Evolutionary conservation across 768 basidiomycete species (phyloP).

Genomic region (Boletus rex-veris): DNA sequence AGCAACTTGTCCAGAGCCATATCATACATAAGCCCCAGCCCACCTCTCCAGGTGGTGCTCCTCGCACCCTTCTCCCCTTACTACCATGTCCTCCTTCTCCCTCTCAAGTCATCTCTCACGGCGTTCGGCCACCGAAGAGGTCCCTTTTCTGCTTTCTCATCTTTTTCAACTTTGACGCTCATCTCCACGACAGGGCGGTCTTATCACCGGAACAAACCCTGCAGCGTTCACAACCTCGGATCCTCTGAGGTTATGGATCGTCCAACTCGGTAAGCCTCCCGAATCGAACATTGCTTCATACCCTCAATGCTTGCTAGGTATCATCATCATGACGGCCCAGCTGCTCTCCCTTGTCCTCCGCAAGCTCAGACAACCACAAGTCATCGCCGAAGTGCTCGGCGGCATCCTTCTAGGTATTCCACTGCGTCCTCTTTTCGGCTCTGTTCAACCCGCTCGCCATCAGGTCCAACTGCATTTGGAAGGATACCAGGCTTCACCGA

Average conservation of each 20-base stretch:
- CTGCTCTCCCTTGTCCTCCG: conserved; percentile 66
- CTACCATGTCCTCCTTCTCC: conserved; percentile 22
- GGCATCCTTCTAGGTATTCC: conserved; percentile 78
- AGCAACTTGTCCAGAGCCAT: background rate
- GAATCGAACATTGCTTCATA: background rate
- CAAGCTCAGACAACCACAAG: conserved; percentile 81
- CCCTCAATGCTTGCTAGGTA: conserved; percentile 39
- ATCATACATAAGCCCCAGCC: background rate
- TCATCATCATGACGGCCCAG: conserved; percentile 81
- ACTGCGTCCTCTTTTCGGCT: conserved; percentile 33
- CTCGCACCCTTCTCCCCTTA: too few species aligned
- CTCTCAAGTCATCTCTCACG: background rate
- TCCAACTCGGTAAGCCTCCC: conserved; percentile 62
- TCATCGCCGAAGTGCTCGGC: conserved; percentile 81
- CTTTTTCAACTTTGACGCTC: background rate
- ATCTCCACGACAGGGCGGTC: conserved; percentile 53
- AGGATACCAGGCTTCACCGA: conserved; percentile 86
- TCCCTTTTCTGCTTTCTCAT: background rate
- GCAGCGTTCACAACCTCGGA: conserved; percentile 59
- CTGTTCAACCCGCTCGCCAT: background rate
- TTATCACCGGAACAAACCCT: conserved; percentile 75
- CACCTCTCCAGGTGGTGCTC: background rate
- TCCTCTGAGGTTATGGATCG: conserved; percentile 73
- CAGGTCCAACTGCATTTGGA: conserved; percentile 58
- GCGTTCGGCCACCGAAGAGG: conserved; percentile 25